Evolutionary conservation across 169 alveolate genomes (phyloP), one percentile per base, ranked within the genome.

Genomic region (Plasmodium gallinaceum): DNA sequence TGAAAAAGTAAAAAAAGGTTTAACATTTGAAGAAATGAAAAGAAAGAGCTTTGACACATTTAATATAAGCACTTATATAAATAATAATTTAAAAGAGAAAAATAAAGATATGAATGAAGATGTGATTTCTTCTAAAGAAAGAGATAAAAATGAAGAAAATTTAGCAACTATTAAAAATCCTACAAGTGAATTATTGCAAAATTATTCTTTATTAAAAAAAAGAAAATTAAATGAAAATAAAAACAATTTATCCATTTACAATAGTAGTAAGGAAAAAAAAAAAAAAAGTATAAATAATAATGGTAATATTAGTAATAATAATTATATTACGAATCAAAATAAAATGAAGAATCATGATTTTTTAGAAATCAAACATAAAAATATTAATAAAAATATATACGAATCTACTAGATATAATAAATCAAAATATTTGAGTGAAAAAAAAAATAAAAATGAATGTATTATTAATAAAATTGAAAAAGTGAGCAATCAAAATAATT

Each of bases 1-100:
- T 22, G 76, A 76, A 52, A 32, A 64, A 7, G 78, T 76, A 43
- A 64, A 45, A 18, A 76, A 64, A 48, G 89, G 89, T 12, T 58
- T 76, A 18, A 76, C 75, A 5, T 64, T 76, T 14, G 78, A 76
- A 12, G 78, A 52, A 52, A 76, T 76, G 89, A 76, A 58, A 58
- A 76, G 89, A 76, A 76, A 45, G 24, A 76, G 89, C 20, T 76
- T 64, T 45, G 89, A 76, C 39, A 26, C 61, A 18, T 0, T 72
- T 57, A 20, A 72, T 39, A n/a, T 14, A n/a, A 37, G 43, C 54
- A 22, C 39, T 42, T 37, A 18, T 14, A n/a, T 32, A 12, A 37
- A 54, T 0, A 14, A 10, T 10, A 39, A 51, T 10, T 16, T 72
- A 20, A 43, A 12, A 54, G 45, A 75, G 16, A 24, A 4, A 20